A percentile compares a stretch with the other conserved stretches of the same genome.
Conservation (phyloP, 2,329 filamentous ascomycete species). For the Phyllosticta citribraziliensis region DNA sequence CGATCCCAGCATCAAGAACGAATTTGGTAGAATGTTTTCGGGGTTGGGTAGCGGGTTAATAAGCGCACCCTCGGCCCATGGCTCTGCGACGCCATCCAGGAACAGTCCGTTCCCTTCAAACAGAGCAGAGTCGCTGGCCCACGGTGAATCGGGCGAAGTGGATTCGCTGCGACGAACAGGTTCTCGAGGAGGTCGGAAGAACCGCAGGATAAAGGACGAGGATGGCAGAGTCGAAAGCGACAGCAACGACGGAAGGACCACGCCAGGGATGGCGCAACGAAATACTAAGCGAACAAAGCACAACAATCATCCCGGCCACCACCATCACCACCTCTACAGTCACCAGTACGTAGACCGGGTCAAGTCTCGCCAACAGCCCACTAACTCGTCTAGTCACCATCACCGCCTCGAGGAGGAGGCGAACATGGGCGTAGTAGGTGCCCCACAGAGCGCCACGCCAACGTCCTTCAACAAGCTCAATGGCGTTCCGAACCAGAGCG, state of each 20-base stretch:
- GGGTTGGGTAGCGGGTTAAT: slow-evolving; percentile 71
- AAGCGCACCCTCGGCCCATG: slow-evolving; percentile 41
- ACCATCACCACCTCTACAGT: slow-evolving; percentile 46
- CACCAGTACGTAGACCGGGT: slow-evolving; percentile 38
- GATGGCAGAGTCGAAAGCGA: slow-evolving; percentile 57
- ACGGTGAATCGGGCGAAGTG: slow-evolving; percentile 18
- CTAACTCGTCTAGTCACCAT: slow-evolving; percentile 42
- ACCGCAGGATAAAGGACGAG: slow-evolving; percentile 66
- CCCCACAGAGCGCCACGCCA: slow-evolving; percentile 12
- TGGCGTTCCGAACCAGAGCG: slow-evolving; percentile 15
- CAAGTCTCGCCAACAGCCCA: background rate
- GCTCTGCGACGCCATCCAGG: slow-evolving; percentile 44
- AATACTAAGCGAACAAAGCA: slow-evolving; percentile 53
- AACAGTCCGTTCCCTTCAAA: slow-evolving; percentile 37
- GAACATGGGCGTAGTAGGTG: slow-evolving; percentile 15
- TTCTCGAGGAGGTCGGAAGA: slow-evolving; percentile 28
- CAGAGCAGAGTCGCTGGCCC: slow-evolving; percentile 16
- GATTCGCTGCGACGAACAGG: slow-evolving; percentile 23
- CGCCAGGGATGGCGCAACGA: slow-evolving; percentile 50
- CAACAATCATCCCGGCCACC: slow-evolving; percentile 44
- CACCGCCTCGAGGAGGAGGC: slow-evolving; percentile 42
- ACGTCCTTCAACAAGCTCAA: slow-evolving; percentile 15
- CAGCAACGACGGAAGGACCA: slow-evolving; percentile 51
- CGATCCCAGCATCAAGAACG: slow-evolving; percentile 85
- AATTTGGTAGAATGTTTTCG: slow-evolving; percentile 90